Conservation (phyloP, 2,329 filamentous ascomycete genomes). For the Thielaviopsis musarum region DNA sequence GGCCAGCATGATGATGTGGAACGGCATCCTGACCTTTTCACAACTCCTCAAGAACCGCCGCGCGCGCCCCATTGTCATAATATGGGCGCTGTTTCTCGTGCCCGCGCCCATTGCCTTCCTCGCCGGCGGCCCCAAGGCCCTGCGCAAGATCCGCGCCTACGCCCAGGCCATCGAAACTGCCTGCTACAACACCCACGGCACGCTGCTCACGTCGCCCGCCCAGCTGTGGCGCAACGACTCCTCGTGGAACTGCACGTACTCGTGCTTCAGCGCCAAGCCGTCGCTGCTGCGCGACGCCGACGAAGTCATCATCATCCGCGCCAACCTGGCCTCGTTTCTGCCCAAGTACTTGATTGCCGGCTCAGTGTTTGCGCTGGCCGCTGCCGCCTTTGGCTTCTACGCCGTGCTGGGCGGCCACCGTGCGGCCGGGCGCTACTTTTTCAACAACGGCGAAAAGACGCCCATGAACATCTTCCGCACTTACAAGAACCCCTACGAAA, state of each 20-base stretch:
- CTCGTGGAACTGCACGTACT: constrained; percentile 11
- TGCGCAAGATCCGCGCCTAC: constrained; percentile 9
- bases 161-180: constrained; percentile 8
- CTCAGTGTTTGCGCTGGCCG: constrained; percentile 7
- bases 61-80: constrained; percentile 8
- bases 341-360: constrained; percentile 10
- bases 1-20: constrained; percentile 9
- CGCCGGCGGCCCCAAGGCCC: constrained; percentile 8
- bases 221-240: constrained; percentile 12
- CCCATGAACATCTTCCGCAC: constrained; percentile 7
- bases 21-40: constrained; percentile 11
- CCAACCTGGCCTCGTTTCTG: constrained; percentile 8
- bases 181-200: constrained; percentile 7
- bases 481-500: constrained; percentile 6
- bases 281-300: constrained; percentile 8
- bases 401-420: constrained; percentile 10
- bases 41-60: constrained; percentile 10
- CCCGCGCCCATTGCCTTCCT: constrained; percentile 11
- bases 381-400: constrained; percentile 7
- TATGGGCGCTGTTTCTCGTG: constrained; percentile 9
- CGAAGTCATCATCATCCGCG: constrained; percentile 8
- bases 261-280: constrained; percentile 5
- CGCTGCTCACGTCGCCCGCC: constrained; percentile 5
- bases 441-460: neutral
- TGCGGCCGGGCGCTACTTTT: constrained; percentile 10